Evolutionary conservation across 2,329 filamentous ascomycete species (phyloP).

Genomic region (Capronia americana): DNA sequence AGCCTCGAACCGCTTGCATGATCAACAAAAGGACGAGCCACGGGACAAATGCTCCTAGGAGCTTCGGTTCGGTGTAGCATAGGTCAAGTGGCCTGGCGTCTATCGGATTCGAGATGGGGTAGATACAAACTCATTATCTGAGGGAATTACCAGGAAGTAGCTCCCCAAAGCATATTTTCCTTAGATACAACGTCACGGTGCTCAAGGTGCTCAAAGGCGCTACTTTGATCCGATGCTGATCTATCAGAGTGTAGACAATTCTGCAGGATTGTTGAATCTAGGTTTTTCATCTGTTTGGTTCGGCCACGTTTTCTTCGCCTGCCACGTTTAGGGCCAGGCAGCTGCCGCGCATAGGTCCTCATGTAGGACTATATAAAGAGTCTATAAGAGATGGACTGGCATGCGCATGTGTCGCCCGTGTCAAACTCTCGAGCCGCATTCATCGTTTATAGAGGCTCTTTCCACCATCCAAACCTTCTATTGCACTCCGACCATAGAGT

Average conservation of each 20-base stretch:
- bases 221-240: not conserved
- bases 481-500: not conserved
- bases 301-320: not conserved
- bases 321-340: not conserved
- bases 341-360: not conserved
- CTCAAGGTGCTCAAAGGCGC: not conserved
- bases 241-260: not conserved
- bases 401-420: not conserved
- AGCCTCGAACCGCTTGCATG: not conserved
- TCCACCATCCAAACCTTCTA: not conserved
- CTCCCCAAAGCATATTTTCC: not conserved
- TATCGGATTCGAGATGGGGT: not conserved
- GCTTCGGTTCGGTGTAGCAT: not conserved
- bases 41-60: not conserved
- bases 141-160: not conserved
- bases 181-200: not conserved
- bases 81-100: not conserved
- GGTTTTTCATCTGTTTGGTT: not conserved
- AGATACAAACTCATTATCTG: not conserved
- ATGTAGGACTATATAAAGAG: not conserved
- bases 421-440: not conserved
- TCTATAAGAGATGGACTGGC: not conserved
- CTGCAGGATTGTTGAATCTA: not conserved
- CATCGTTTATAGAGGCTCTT: not conserved
- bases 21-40: too few species aligned